Percentiles rank a stretch among this genome's conserved stretches.
Evolutionary conservation across 2,329 filamentous ascomycete species (phyloP).

Genomic region (Ophiostoma pallidulum): DNA sequence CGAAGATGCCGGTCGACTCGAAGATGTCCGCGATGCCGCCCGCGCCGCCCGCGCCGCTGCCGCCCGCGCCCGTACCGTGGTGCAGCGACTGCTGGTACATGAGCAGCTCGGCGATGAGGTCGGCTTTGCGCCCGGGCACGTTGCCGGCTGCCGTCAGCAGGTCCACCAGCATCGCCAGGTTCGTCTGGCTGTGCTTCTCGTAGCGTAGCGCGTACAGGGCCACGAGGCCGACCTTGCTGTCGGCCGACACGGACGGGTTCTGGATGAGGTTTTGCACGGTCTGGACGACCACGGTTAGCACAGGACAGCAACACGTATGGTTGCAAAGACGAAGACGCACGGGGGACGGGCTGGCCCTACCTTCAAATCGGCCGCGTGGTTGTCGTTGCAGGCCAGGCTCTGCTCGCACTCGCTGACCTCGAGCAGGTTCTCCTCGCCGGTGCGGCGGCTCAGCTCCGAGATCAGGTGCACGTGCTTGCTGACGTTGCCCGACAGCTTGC

Average conservation of each 20-base stretch:
- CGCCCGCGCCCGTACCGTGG: conserved; percentile 67
- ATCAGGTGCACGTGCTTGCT: conserved; percentile 97
- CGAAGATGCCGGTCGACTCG: conserved; percentile 83
- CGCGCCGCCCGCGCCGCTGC: conserved; percentile 57
- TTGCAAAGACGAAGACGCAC: neutral
- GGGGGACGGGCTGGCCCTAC: no score
- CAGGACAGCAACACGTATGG: neutral
- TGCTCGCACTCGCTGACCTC: conserved; percentile 97
- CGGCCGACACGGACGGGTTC: conserved; percentile 62
- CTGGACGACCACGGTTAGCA: conserved; percentile 29
- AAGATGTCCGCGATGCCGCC: conserved; percentile 86
- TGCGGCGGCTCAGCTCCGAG: conserved; percentile 80
- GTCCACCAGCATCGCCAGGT: conserved; percentile 76
- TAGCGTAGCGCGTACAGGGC: conserved; percentile 94
- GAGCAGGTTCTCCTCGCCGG: conserved; percentile 77
- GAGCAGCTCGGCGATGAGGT: conserved; percentile 72
- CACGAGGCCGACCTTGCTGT: conserved; percentile 82
- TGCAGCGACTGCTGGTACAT: conserved; percentile 82
- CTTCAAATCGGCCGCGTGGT: conserved; percentile 84
- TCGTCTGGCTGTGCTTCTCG: conserved; percentile 71
- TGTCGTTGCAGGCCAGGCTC: conserved; percentile 93
- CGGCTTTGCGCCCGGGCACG: conserved; percentile 64
- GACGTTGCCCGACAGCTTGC: conserved; percentile 92
- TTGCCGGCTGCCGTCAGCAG: conserved; percentile 76
- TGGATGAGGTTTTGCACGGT: conserved; percentile 81